Conservation (phyloP, 805 yeast genomes). For the Hemisphaericaspora nanyangensis region DNA sequence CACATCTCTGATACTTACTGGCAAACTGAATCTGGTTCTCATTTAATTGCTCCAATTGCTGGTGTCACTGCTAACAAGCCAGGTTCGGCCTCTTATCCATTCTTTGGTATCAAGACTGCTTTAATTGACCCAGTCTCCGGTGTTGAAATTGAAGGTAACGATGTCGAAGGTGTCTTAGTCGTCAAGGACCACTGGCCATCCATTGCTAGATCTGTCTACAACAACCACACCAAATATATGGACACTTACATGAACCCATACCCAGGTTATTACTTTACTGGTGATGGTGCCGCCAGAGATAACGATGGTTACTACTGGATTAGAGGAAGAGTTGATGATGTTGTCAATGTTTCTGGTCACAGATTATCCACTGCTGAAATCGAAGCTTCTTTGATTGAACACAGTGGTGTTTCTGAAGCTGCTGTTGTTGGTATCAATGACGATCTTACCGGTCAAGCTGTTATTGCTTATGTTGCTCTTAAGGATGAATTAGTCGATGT, state of each 20-base stretch:
- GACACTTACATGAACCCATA: constrained; percentile 83
- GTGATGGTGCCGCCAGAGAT: constrained; percentile 89
- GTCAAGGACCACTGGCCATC: constrained; percentile 78
- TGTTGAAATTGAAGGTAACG: constrained; percentile 60
- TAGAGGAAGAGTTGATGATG: constrained; percentile 84
- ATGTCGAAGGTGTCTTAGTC: constrained; percentile 79
- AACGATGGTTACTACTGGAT: constrained; percentile 84
- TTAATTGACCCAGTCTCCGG: constrained; percentile 76
- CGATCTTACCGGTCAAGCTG: constrained; percentile 84
- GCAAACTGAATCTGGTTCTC: constrained; percentile 88
- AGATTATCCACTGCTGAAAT: constrained; percentile 86
- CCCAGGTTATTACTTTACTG: constrained; percentile 79
- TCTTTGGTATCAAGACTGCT: constrained; percentile 74
- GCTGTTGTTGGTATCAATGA: constrained; percentile 84
- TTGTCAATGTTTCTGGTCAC: constrained; percentile 84
- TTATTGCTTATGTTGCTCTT: constrained; percentile 75
- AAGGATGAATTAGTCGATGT: constrained; percentile 45
- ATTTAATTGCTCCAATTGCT: constrained; percentile 72
- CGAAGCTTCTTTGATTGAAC: constrained; percentile 77
- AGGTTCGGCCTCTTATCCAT: constrained; percentile 81
- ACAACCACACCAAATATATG: constrained; percentile 66
- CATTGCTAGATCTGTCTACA: constrained; percentile 79
- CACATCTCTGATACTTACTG: constrained; percentile 82
- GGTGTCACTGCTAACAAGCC: constrained; percentile 77
- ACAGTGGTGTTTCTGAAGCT: constrained; percentile 65